Conservation (phyloP, 2,329 filamentous ascomycete species). For the Pseudovirgaria hyperparasitica region DNA sequence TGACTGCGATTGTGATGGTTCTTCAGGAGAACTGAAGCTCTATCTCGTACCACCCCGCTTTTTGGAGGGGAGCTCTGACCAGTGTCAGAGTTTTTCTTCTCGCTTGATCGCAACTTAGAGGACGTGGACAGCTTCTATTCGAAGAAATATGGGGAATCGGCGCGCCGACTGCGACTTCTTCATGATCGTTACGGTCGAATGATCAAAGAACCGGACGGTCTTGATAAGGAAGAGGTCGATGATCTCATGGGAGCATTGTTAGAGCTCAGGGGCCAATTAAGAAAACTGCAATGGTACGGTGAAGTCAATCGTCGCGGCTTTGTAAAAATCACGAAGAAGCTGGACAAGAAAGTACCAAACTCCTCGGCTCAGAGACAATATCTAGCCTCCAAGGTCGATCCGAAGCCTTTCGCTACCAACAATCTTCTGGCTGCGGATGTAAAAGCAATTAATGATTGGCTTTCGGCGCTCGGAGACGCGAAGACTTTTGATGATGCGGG, state of each 20-base stretch:
- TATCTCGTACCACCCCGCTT: neutral
- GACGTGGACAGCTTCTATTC: constrained; percentile 96
- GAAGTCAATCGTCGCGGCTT: constrained; percentile 94
- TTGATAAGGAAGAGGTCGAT: constrained; percentile 81
- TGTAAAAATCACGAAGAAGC: constrained; percentile 96
- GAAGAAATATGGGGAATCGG: constrained; percentile 79
- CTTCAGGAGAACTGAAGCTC: too few species aligned
- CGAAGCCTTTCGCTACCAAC: constrained; percentile 75
- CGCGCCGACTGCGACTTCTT: constrained; percentile 71
- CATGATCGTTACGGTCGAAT: constrained; percentile 76
- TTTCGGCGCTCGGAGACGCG: constrained; percentile 67
- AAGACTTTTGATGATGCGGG: constrained; percentile 63
- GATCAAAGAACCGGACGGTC: constrained; percentile 53
- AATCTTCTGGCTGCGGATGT: constrained; percentile 43
- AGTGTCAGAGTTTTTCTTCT: constrained; percentile 80
- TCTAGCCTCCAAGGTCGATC: constrained; percentile 80
- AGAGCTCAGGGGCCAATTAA: constrained; percentile 73
- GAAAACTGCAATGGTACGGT: constrained; percentile 94
- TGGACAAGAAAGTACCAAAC: constrained; percentile 83
- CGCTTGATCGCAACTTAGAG: constrained; percentile 91
- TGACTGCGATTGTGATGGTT: constrained; percentile 7
- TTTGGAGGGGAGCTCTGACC: constrained; percentile 1
- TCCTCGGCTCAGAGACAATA: constrained; percentile 73
- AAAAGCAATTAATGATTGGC: constrained; percentile 76
- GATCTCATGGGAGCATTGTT: constrained; percentile 83